Base-by-base conservation (phyloP, 345 rosid genomes). In the Salix viminalis region DNA sequence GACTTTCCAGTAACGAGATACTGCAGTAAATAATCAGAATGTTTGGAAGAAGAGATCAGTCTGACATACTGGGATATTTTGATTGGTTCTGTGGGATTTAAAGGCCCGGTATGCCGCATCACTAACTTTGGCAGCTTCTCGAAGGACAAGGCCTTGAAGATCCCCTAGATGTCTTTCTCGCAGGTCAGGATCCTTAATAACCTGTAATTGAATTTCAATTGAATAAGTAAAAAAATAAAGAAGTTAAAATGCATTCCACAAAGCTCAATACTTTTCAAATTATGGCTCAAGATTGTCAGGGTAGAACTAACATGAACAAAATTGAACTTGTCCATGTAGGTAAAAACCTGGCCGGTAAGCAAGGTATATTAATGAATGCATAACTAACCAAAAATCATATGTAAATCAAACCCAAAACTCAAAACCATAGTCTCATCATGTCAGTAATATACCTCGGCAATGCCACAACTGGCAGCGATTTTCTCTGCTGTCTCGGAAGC, bases 131-230 rank as follows among this genome's bases (percentile, higher is more conserved):
- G 89, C 81, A 74, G 94, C 94, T 77, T 91, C 93, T 74, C 75
- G 85, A 62, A 84, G 74, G 37, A 83, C 80, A 78, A 86, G 83
- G 64, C 97, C 98, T 83, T 94, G 97, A 86, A 94, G 91, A 77
- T 89, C 94, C 34, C 98, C 98, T 70, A 90, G 81, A 84, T 92
- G 87, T 65, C 97, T 90, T 71, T 94, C 98, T 69, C 97, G 70
- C 10, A 94, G 77, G 54, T 81, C 90, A 61, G 77, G 82, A 82
- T 94, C 93, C 76, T 88, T 80, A 66, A 86, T 76, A 62, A 94
- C 97, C 98, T 94, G 79, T 50, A 75, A 73, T 78, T 72, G 54
- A 75, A 19, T 73, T 12, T 15, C 68, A 81, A 21, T 37, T 23
- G 42, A 5, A 67, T 72, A 54, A 42, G 28, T 28, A 2, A 7